These are phyloP conservation scores for Aspergillus neotritici DNA, from an alignment of 2,329 filamentous ascomycete species.

Conservation along the genomic window DNA sequence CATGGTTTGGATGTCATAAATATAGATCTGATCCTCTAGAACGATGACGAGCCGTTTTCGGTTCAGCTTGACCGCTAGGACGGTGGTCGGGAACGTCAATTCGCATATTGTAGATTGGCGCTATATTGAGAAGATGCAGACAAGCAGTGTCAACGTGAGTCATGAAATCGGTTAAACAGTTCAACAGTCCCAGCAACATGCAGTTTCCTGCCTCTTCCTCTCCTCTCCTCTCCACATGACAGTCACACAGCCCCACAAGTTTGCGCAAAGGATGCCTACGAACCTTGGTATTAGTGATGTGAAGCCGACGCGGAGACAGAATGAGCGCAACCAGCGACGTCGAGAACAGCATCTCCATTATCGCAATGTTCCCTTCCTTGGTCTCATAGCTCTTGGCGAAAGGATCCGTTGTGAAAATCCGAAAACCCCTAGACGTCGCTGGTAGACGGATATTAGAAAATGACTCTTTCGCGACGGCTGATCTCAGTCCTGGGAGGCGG, in stretches of 20 bases:
- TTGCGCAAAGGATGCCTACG: constrained; percentile 20
- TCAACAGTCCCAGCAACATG: no score
- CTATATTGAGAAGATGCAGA: constrained; percentile 32
- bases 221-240: no score
- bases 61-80: constrained; percentile 89
- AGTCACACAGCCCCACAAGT: background rate
- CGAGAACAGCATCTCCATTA: constrained; percentile 98
- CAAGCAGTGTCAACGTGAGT: constrained; percentile 11
- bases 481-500: constrained; percentile 4
- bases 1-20: constrained; percentile 99
- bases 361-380: constrained; percentile 88
- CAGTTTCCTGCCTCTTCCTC: no score
- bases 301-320: constrained; percentile 80
- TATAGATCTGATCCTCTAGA: constrained; percentile 91
- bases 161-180: no score
- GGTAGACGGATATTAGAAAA: constrained; percentile 15
- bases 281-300: constrained; percentile 97
- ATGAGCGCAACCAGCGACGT: constrained; percentile 93
- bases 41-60: constrained; percentile 89
- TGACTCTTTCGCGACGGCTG: constrained; percentile 1
- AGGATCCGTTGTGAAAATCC: constrained; percentile 93
- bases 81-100: constrained; percentile 94
- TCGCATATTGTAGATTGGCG: constrained; percentile 88
- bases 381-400: constrained; percentile 94
- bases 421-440: constrained; percentile 91